These are phyloP conservation scores for Mortierella claussenii DNA, from an alignment of 192 early-diverging fungal genomes.

Conservation along the genomic window DNA sequence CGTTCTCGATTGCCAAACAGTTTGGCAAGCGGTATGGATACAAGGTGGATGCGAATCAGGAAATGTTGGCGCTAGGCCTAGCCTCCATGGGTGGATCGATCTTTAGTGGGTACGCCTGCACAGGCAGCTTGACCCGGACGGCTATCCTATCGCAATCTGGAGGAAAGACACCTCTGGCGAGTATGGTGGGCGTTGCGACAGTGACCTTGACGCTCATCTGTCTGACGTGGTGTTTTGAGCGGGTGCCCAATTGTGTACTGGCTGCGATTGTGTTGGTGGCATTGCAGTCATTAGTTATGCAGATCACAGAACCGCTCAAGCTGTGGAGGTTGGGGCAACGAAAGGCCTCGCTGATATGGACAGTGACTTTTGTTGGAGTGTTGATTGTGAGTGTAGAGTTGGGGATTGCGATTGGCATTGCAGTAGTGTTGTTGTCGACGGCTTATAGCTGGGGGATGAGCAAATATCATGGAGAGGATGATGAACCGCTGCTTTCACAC, in stretches of 20 bases:
- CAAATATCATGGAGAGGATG: background rate
- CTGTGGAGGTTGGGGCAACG: constrained; percentile 45
- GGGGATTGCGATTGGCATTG: constrained; percentile 42
- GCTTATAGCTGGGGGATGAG: background rate
- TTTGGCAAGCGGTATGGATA: constrained; percentile 52
- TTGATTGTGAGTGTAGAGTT: constrained; percentile 35
- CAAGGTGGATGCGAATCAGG: constrained; percentile 51
- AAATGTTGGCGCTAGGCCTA: constrained; percentile 52
- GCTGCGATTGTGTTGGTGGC: constrained; percentile 81
- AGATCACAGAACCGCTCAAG: constrained; percentile 38
- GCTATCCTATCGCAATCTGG: constrained; percentile 89
- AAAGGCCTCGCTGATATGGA: constrained; percentile 39
- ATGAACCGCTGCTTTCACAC: constrained; percentile 16
- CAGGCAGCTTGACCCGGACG: constrained; percentile 62
- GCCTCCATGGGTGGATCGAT: constrained; percentile 48
- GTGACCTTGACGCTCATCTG: constrained; percentile 80
- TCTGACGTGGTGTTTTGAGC: constrained; percentile 84
- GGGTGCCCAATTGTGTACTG: constrained; percentile 80
- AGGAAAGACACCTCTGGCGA: constrained; percentile 79
- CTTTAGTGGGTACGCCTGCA: constrained; percentile 54
- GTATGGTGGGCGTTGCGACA: constrained; percentile 76
- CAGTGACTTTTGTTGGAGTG: constrained; percentile 24
- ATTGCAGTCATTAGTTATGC: constrained; percentile 44
- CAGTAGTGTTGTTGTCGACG: constrained; percentile 22
- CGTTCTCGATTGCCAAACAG: constrained; percentile 52